A percentile compares a stretch with the other conserved stretches of the same genome.
These are phyloP conservation scores for Ganoderma leucocontextum DNA, from an alignment of 1,284 basidiomycete genomes.

Conservation along the genomic window DNA sequence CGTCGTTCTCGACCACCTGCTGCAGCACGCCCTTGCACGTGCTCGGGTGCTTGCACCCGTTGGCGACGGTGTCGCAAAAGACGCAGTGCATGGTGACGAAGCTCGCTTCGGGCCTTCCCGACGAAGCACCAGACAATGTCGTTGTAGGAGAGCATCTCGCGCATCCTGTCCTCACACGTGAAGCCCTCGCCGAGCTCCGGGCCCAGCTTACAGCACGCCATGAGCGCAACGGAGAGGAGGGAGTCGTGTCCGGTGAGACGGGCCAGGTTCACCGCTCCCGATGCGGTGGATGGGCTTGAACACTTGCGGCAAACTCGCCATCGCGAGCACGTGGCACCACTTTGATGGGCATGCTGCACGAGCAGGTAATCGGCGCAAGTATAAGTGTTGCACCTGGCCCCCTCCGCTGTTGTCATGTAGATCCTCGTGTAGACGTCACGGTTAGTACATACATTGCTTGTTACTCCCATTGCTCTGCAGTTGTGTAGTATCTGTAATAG, in stretches of 20 bases:
- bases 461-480: not conserved
- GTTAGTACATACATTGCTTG: not conserved
- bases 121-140: conserved; percentile 18
- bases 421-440: not conserved
- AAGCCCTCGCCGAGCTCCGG: conserved; percentile 15
- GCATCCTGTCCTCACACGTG: conserved; percentile 22
- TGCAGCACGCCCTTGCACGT: conserved; percentile 7
- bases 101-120: conserved; percentile 13
- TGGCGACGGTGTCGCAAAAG: conserved; percentile 7
- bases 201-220: conserved; percentile 23
- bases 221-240: conserved; percentile 24
- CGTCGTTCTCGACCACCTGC: conserved; percentile 16
- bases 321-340: too few relatives aligned
- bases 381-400: not conserved
- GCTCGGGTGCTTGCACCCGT: conserved; percentile 8
- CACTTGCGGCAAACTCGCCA: conserved; percentile 3
- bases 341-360: too few relatives aligned
- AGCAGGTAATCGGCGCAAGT: too few relatives aligned
- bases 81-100: conserved; percentile 10
- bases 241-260: conserved; percentile 15
- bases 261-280: conserved; percentile 24
- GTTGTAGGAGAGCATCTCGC: conserved; percentile 8
- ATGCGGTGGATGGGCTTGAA: conserved; percentile 21
- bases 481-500: not conserved
- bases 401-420: not conserved